Base-by-base conservation (phyloP, 331 rosid genomes). In the Quercus phellos region DNA sequence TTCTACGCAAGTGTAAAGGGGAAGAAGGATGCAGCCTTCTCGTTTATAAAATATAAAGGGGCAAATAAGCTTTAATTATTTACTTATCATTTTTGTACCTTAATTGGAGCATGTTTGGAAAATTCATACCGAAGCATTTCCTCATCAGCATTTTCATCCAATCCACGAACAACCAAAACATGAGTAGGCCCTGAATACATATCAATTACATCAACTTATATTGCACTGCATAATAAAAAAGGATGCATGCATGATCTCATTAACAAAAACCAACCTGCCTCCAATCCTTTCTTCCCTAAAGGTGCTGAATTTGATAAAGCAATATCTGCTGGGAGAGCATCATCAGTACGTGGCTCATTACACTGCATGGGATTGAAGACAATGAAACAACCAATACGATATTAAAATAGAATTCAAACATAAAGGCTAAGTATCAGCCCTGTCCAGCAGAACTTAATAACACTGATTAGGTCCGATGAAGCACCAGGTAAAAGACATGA, bases 141-240 rank as follows among this genome's bases (percentile, higher is more conserved):
- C 87, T 92, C 99, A 73, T 94, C 99, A 24, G 97, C 97, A 90
- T 92, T 92, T 86, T 94, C 99, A 84, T 92, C 99, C 93, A 94
- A 93, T 78, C 99, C 99, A 22, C 99, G 98, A 78, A 94, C 94
- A 78, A 94, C 99, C 94, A 94, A 83, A 80, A 94, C 98, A 91
- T 94, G 99, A 61, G 99, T 94, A 80, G 99, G 99, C 83, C 99
- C 99, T 94, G 83, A 79, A 80, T 32, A 77, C 64, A 75, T 50
- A 55, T 53, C 67, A 61, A 71, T 56, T 81, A 32, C 51, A 34
- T 34, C 16, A n/a, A 34, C 0, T 66, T 35, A 66, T 14, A 66
- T 18, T 71, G 54, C 30, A 54, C 68, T 71, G 70, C 69, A 55
- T 68, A 35, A 79, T 38, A 18, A 68, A 74, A 12, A 46, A 26